These are phyloP conservation scores for Colletotrichum truncatum DNA, from an alignment of 2,329 filamentous ascomycete genomes.

Conservation along the genomic window DNA sequence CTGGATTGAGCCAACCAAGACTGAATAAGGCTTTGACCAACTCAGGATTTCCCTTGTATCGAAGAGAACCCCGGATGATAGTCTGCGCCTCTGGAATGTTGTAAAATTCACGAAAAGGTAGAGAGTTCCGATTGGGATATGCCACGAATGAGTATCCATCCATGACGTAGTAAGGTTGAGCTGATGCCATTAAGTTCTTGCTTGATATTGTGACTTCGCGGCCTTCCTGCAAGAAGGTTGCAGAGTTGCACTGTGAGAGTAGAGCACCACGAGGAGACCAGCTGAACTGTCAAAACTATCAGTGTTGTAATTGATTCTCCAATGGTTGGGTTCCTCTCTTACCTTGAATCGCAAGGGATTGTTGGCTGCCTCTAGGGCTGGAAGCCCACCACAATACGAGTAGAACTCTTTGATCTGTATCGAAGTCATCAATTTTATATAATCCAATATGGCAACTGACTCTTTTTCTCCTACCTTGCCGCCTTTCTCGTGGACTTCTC, in stretches of 20 bases:
- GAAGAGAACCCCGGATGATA: conserved; percentile 72
- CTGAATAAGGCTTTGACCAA: conserved; percentile 75
- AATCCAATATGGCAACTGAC: accelerated
- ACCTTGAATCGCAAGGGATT: conserved; percentile 78
- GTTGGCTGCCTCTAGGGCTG: conserved; percentile 65
- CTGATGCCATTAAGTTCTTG: conserved; percentile 69
- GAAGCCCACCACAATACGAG: conserved; percentile 73
- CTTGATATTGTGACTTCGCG: conserved; percentile 53
- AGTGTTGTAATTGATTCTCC: too few relatives aligned
- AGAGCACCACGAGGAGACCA: conserved; percentile 73
- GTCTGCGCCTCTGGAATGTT: conserved; percentile 75
- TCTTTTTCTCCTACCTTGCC: conserved; percentile 63
- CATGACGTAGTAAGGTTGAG: conserved; percentile 72
- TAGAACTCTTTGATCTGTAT: conserved; percentile 65
- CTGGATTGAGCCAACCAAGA: conserved; percentile 65
- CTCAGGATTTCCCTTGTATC: conserved; percentile 75
- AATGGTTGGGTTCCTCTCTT: too few relatives aligned
- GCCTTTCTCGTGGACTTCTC: conserved; percentile 71
- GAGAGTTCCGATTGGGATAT: conserved; percentile 76
- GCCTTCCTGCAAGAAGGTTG: conserved; percentile 71
- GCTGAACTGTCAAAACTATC: too few relatives aligned
- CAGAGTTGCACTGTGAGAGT: conserved; percentile 72
- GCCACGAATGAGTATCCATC: conserved; percentile 70
- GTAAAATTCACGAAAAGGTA: conserved; percentile 73
- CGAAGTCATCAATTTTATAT: not conserved